A percentile compares a stretch with the other conserved stretches of the same genome.
These are phyloP conservation scores for Ophiocordyceps robertsii DNA, from an alignment of 2,329 filamentous ascomycete species.

Conservation along the genomic window DNA sequence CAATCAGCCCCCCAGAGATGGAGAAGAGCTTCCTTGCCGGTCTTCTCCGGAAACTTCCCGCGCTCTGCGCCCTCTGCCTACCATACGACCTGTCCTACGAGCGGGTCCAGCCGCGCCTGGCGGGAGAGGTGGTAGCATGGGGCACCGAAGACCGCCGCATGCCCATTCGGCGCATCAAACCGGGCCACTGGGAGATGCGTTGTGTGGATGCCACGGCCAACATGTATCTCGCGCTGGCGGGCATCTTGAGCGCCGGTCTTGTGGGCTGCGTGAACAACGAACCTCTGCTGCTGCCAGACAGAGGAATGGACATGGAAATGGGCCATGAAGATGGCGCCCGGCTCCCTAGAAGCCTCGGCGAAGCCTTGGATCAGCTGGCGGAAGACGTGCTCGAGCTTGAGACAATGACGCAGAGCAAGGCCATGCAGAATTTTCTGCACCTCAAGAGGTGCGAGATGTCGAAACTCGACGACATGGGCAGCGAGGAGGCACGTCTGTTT, in stretches of 20 bases:
- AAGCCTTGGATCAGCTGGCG: background rate
- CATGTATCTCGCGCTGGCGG: background rate
- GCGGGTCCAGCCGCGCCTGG: background rate
- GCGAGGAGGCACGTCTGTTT: background rate
- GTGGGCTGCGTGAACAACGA: background rate
- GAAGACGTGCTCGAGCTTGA: background rate
- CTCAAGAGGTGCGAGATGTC: background rate
- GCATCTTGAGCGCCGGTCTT: background rate
- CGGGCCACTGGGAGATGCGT: background rate
- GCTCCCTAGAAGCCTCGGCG: background rate
- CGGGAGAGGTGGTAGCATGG: too few species aligned
- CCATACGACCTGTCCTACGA: background rate
- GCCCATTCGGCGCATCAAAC: too few species aligned
- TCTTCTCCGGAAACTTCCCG: background rate
- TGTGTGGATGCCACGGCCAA: background rate
- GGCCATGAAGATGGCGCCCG: background rate
- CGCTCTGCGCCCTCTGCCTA: background rate
- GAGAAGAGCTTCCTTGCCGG: background rate
- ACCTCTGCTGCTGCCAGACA: background rate
- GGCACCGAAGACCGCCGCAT: too few species aligned
- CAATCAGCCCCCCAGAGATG: background rate
- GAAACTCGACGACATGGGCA: background rate
- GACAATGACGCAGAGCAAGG: background rate
- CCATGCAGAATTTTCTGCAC: background rate
- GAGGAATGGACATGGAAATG: background rate